Conservation (phyloP, 345 rosid species). For the Jatropha curcas region DNA sequence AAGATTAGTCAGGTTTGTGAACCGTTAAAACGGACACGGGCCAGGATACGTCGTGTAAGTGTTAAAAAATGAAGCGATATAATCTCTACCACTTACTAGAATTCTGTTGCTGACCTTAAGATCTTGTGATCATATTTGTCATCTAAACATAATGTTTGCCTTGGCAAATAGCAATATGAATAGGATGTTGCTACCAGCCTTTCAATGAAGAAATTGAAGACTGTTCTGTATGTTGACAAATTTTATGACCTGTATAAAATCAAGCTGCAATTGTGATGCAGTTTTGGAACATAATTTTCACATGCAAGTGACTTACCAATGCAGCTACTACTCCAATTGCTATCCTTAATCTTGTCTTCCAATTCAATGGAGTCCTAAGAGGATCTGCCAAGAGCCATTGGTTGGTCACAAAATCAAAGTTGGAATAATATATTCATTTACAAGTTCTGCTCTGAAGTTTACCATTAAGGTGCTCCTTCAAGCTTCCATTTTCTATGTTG, state of each 20-base stretch:
- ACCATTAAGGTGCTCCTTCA: conserved; percentile 90
- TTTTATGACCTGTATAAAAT: not conserved
- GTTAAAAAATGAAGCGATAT: too few species aligned
- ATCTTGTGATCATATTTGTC: too few species aligned
- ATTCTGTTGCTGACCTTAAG: too few species aligned
- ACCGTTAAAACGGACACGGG: too few species aligned
- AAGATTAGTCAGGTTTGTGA: too few species aligned
- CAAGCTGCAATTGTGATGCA: not conserved
- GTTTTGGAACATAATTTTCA: not conserved
- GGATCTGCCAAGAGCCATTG: conserved; percentile 64
- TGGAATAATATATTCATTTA: not conserved
- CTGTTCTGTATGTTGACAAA: not conserved
- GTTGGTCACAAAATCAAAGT: conserved; percentile 1
- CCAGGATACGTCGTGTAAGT: too few species aligned
- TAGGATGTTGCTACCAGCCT: not conserved
- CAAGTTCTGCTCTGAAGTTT: conserved; percentile 21
- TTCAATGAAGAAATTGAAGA: not conserved
- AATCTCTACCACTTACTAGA: too few species aligned
- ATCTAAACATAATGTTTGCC: not conserved
- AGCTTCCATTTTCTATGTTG: conserved; percentile 81
- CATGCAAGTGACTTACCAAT: conserved; percentile 53
- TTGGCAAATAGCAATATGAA: not conserved
- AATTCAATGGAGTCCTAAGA: conserved; percentile 82
- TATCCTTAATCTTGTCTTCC: conserved; percentile 79
- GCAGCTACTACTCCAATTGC: conserved; percentile 94